These are phyloP conservation scores for Gastrolobium villosum DNA, from an alignment of 306 rosid genomes.

Conservation along the genomic window DNA sequence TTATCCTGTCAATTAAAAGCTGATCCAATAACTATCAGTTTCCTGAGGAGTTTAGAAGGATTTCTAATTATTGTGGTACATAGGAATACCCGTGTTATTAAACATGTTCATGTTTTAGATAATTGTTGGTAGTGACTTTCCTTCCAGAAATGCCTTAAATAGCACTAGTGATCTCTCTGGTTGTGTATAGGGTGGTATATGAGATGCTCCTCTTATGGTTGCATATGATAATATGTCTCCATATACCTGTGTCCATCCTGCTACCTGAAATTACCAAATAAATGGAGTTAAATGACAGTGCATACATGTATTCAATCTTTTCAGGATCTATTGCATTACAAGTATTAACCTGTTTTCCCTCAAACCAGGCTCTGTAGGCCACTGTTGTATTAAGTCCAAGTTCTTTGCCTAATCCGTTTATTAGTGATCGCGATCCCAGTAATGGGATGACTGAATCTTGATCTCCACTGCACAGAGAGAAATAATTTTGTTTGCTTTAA, in stretches of 20 bases:
- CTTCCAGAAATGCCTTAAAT: slow-evolving; percentile 13
- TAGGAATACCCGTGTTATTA: not conserved
- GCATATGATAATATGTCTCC: too few relatives aligned
- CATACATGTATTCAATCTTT: not conserved
- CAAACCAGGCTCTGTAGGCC: slow-evolving; percentile 62
- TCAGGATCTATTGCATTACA: not conserved
- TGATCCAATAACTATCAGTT: too few relatives aligned
- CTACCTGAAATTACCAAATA: slow-evolving; percentile 28
- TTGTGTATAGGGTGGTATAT: slow-evolving; percentile 46
- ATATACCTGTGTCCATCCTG: slow-evolving; percentile 56
- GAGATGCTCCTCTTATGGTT: slow-evolving; percentile 12
- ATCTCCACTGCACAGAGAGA: slow-evolving; percentile 51
- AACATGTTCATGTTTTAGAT: not conserved
- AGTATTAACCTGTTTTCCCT: slow-evolving; percentile 55
- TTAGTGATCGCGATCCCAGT: slow-evolving; percentile 40
- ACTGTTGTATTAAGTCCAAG: slow-evolving; percentile 51
- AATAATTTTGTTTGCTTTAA: not conserved
- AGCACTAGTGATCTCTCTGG: slow-evolving; percentile 53
- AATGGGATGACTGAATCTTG: slow-evolving; percentile 58
- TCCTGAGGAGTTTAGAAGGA: too few relatives aligned
- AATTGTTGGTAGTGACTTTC: not conserved
- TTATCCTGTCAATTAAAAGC: too few relatives aligned
- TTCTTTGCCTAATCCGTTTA: slow-evolving; percentile 46
- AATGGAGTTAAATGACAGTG: not conserved
- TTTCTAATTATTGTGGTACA: not conserved